Percentiles rank a stretch among this genome's conserved stretches.
phyloP scores from a whole-genome alignment of 2,329 filamentous ascomycete species.

The Fragosphaeria purpurea region DNA sequence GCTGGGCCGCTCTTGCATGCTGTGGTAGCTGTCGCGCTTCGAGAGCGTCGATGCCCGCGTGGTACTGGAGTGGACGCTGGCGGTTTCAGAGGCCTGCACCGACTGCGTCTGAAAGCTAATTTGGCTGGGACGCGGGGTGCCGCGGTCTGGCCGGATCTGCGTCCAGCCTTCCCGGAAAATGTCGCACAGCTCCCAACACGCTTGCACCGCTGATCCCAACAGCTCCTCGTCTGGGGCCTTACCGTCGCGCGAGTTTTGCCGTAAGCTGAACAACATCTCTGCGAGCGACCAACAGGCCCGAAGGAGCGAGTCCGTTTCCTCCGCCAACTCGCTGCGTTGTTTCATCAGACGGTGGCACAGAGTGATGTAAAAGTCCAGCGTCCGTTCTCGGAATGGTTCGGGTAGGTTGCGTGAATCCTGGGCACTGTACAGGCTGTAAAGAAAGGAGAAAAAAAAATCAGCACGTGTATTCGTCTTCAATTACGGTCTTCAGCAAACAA shows the following conservation, averaged over 20 bases:
- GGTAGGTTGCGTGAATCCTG: slow-evolving; percentile 71
- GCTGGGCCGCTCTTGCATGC: slow-evolving; percentile 26
- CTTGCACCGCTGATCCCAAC: slow-evolving; percentile 77
- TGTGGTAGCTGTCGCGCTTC: slow-evolving; percentile 44
- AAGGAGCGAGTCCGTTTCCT: slow-evolving; percentile 76
- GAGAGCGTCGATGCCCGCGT: slow-evolving; percentile 37
- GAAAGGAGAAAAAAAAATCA: not conserved
- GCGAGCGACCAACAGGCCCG: slow-evolving; percentile 82
- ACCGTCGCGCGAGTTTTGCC: slow-evolving; percentile 68
- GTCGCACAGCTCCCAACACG: slow-evolving; percentile 91
- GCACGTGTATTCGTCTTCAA: not conserved
- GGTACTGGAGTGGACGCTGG: slow-evolving; percentile 21
- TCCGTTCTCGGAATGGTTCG: slow-evolving; percentile 78
- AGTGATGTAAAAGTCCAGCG: slow-evolving; percentile 88
- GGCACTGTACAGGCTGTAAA: slow-evolving; percentile 66
- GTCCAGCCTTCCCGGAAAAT: slow-evolving; percentile 90
- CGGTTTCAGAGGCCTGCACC: slow-evolving; percentile 25
- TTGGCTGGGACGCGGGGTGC: slow-evolving; percentile 74
- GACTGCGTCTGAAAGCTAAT: slow-evolving; percentile 52
- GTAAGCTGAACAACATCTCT: slow-evolving; percentile 85
- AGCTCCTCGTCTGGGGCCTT: slow-evolving; percentile 71
- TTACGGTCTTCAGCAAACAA: no score
- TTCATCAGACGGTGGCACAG: slow-evolving; percentile 96
- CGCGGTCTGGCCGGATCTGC: slow-evolving; percentile 73
- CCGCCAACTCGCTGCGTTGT: slow-evolving; percentile 65